Percentiles rank a stretch among this genome's conserved stretches.
Conservation (phyloP, 768 basidiomycete species). For the Cystofilobasidium bisporidii region DNA sequence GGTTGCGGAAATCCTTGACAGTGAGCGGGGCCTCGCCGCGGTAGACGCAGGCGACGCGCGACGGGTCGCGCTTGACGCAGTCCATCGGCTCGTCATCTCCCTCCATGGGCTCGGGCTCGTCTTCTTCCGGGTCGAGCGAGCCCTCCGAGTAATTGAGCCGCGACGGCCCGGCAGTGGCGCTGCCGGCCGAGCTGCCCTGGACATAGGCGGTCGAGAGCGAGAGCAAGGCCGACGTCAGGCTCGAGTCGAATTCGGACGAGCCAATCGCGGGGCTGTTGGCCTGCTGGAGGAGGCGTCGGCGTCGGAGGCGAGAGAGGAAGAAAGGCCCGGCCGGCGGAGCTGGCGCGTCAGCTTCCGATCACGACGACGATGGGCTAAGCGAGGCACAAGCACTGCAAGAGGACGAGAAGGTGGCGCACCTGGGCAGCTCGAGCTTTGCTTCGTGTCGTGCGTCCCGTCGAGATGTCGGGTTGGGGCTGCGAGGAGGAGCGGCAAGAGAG, state of each 20-base stretch:
- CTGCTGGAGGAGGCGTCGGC: not conserved
- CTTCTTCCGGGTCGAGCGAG: not conserved
- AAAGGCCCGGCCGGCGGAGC: not conserved
- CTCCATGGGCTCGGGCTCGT: not conserved
- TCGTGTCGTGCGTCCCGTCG: not conserved
- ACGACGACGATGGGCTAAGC: not conserved
- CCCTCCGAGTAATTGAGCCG: conserved; percentile 1
- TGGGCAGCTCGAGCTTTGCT: not conserved
- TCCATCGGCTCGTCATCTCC: conserved; percentile 4
- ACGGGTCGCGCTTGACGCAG: conserved; percentile 5
- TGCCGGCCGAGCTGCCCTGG: not conserved
- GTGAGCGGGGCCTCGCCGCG: not conserved
- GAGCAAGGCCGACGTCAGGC: not conserved
- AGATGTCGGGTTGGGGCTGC: too few relatives aligned
- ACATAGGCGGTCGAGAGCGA: not conserved
- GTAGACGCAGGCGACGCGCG: conserved; percentile 1
- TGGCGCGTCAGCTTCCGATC: not conserved
- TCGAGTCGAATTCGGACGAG: conserved; percentile 1
- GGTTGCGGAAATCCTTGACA: conserved; percentile 3
- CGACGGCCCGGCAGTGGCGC: not conserved
- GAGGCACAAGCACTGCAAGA: not conserved
- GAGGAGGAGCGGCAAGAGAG: too few relatives aligned
- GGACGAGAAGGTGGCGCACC: too few relatives aligned
- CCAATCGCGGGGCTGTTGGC: not conserved
- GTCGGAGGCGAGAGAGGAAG: not conserved